Evolutionary conservation across 495 filamentous ascomycete genomes (phyloP).

Genomic region (Aspergillus mulundensis): DNA sequence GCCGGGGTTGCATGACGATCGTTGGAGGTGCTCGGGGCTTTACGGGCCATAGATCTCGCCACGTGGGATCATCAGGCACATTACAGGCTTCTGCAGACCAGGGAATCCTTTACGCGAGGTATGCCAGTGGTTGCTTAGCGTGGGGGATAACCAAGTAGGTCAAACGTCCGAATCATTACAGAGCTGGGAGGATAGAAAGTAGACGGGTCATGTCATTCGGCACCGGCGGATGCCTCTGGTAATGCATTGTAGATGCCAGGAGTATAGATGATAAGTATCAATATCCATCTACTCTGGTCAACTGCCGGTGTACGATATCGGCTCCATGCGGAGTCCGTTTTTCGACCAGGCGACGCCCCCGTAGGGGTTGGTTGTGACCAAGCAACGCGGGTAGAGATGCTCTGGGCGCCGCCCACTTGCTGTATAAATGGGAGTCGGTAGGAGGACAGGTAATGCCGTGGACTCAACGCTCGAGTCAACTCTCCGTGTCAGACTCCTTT

Average conservation of each 20-base stretch:
- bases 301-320: background rate
- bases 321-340: background rate
- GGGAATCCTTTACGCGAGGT: background rate
- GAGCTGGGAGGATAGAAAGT: background rate
- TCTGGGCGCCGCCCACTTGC: background rate
- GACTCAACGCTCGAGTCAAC: background rate
- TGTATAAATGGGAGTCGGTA: background rate
- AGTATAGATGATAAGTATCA: background rate
- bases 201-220: background rate
- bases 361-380: background rate
- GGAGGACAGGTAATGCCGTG: background rate
- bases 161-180: background rate
- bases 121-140: background rate
- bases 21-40: background rate
- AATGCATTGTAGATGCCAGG: background rate
- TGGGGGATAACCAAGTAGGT: background rate
- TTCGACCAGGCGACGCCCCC: no score
- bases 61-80: constrained; percentile 3
- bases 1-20: background rate
- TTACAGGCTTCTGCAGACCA: background rate
- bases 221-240: background rate
- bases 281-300: background rate
- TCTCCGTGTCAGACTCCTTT: background rate
- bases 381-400: background rate
- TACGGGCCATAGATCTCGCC: background rate